phyloP scores from a whole-genome alignment of 768 basidiomycete genomes.

The Mycena crocata region DNA sequence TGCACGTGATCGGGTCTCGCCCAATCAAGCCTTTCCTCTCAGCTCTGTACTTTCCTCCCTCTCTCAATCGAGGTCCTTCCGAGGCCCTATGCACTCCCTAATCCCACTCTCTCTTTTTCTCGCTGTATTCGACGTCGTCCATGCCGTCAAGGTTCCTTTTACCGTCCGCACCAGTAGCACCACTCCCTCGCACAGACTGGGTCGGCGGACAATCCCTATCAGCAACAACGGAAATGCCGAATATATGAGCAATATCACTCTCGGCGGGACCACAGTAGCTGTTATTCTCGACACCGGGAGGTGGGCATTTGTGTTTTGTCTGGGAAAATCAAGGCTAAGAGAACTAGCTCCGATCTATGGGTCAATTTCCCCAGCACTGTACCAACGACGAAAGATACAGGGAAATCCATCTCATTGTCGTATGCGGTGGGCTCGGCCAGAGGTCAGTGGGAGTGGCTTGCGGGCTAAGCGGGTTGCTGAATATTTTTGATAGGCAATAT shows the following conservation, averaged over 20 bases:
- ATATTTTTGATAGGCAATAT: slow-evolving; percentile 51
- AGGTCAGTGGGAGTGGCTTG: slow-evolving; percentile 48
- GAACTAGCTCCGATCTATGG: slow-evolving; percentile 72
- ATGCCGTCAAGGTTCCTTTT: slow-evolving; percentile 32
- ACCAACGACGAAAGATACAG: slow-evolving; percentile 50
- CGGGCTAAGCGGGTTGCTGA: background rate
- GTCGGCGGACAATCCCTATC: slow-evolving; percentile 36
- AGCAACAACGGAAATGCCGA: slow-evolving; percentile 52
- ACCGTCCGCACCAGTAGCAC: slow-evolving; percentile 36
- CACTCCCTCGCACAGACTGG: slow-evolving; percentile 10
- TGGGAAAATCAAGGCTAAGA: background rate
- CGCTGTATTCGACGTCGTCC: slow-evolving; percentile 26
- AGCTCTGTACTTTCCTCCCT: background rate
- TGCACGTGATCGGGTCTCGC: too few relatives aligned
- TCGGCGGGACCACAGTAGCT: slow-evolving; percentile 49
- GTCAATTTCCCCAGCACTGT: slow-evolving; percentile 56
- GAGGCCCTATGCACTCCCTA: slow-evolving; percentile 24
- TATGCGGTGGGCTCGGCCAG: slow-evolving; percentile 67
- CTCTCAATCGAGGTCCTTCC: background rate
- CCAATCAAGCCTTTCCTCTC: background rate
- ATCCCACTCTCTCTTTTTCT: slow-evolving; percentile 33
- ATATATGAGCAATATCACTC: slow-evolving; percentile 52
- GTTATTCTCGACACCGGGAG: slow-evolving; percentile 63
- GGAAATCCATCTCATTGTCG: slow-evolving; percentile 44
- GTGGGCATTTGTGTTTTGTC: slow-evolving; percentile 39